These are phyloP conservation scores for Corymbia calophylla DNA, from an alignment of 441 rosid species.

Conservation along the genomic window DNA sequence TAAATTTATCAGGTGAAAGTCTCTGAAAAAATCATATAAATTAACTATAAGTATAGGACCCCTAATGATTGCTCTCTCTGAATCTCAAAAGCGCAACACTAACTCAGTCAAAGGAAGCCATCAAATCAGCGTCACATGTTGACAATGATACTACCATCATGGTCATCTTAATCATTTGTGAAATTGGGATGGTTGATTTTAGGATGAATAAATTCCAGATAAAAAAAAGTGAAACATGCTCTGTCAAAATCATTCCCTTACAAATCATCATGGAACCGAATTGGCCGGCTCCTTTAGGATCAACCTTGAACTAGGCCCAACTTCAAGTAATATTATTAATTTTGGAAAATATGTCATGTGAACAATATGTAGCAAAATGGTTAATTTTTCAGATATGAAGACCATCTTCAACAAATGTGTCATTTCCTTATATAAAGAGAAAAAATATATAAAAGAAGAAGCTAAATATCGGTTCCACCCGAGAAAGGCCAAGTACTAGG, in stretches of 20 bases:
- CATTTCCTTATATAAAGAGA: background rate
- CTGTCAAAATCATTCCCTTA: background rate
- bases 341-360: background rate
- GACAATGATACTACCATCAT: background rate
- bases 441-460: background rate
- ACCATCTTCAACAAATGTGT: background rate
- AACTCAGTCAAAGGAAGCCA: background rate
- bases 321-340: background rate
- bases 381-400: background rate
- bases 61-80: background rate
- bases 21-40: background rate
- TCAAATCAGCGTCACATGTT: background rate
- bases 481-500: background rate
- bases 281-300: background rate
- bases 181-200: background rate
- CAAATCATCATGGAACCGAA: background rate
- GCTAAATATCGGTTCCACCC: background rate
- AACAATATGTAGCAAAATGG: background rate
- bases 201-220: background rate
- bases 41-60: background rate
- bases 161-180: background rate
- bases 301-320: background rate
- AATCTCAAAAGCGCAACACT: background rate
- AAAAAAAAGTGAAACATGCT: background rate
- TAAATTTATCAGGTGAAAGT: background rate